A percentile compares a stretch with the other conserved stretches of the same genome.
phyloP scores from a whole-genome alignment of 257 asterid species.

The Solanum appendiculatum region DNA sequence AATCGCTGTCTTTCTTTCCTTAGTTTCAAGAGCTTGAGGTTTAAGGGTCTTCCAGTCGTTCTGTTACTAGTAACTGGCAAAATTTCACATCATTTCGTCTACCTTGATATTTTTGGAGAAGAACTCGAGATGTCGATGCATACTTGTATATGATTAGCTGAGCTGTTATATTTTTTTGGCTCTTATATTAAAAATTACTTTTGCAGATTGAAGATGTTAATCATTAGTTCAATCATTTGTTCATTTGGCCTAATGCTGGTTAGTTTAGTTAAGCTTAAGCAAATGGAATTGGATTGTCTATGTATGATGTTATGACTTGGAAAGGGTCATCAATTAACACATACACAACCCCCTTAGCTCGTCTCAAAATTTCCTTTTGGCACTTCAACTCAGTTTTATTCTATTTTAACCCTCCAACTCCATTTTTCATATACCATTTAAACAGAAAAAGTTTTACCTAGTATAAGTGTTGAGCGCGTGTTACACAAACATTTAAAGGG shows the following conservation, averaged over 20 bases:
- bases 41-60: slow-evolving; percentile 6
- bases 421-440: no score
- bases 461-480: no score
- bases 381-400: not conserved
- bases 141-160: not conserved
- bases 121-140: not conserved
- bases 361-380: not conserved
- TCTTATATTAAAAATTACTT: not conserved
- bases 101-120: not conserved
- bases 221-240: not conserved
- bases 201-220: not conserved
- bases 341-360: not conserved
- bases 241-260: not conserved
- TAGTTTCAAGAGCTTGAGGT: not conserved
- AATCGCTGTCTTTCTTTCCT: not conserved
- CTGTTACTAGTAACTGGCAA: not conserved
- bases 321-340: not conserved
- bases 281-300: not conserved
- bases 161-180: not conserved
- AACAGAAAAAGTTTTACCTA: no score
- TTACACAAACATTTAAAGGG: no score
- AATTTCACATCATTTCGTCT: not conserved
- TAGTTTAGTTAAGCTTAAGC: not conserved
- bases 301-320: not conserved
- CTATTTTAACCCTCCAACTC: not conserved